Evolutionary conservation across 306 rosid species (phyloP).

Genomic region (Ormosia emarginata): DNA sequence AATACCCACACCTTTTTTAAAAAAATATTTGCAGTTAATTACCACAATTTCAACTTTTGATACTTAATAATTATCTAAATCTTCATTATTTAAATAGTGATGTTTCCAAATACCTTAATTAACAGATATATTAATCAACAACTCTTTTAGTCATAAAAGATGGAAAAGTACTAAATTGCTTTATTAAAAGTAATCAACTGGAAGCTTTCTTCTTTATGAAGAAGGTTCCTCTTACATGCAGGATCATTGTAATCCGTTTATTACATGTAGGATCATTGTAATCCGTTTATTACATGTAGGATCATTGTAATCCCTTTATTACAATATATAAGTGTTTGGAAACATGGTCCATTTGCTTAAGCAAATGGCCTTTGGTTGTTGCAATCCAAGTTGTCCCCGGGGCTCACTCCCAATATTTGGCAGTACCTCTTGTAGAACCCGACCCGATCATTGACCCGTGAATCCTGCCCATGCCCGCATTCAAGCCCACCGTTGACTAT

Average conservation of each 20-base stretch:
- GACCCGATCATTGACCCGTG: slow-evolving; percentile 8
- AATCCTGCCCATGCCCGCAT: slow-evolving; percentile 28
- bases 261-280: background rate
- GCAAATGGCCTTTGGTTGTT: slow-evolving; percentile 35
- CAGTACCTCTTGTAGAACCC: slow-evolving; percentile 35
- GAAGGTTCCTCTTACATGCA: background rate
- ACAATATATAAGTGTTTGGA: no score
- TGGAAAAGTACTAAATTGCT: background rate
- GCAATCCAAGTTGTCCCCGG: slow-evolving; percentile 39
- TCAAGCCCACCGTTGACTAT: slow-evolving; percentile 31
- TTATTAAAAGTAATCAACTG: background rate
- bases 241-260: no score
- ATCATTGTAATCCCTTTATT: background rate
- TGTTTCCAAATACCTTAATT: background rate
- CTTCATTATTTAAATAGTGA: no score
- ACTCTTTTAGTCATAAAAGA: background rate
- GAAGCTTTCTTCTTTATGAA: background rate
- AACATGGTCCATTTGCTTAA: background rate
- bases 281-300: background rate
- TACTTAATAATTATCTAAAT: no score
- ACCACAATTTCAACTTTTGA: no score
- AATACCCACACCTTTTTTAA: no score
- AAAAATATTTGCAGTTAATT: no score
- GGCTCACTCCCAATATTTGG: slow-evolving; percentile 20
- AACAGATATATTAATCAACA: background rate